Percentiles rank a stretch among this genome's conserved stretches.
These are phyloP conservation scores for Eimeria praecox DNA, from an alignment of 169 alveolate genomes.

Conservation along the genomic window DNA sequence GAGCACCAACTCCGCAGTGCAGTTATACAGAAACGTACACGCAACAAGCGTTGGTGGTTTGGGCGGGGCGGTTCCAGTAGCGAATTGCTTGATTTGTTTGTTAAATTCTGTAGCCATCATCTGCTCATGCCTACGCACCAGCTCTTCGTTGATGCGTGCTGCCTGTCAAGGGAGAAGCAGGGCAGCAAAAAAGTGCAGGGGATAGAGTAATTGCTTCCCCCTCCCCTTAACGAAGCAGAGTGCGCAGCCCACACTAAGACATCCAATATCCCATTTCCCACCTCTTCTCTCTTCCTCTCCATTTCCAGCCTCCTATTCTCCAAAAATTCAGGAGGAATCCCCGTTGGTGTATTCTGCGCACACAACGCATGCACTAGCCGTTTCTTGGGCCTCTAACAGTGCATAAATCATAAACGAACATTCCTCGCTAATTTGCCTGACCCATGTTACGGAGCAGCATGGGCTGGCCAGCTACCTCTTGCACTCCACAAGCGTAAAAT, in stretches of 20 bases:
- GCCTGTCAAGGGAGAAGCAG: constrained; percentile 46
- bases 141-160: constrained; percentile 77
- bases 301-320: constrained; percentile 81
- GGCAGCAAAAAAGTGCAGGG: not conserved
- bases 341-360: constrained; percentile 81
- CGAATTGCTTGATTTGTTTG: constrained; percentile 73
- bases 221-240: not conserved
- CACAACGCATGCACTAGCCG: not conserved
- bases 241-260: not conserved
- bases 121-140: constrained; percentile 79
- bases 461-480: not conserved
- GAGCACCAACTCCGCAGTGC: not conserved
- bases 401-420: not conserved
- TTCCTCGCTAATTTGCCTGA: not conserved
- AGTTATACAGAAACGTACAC: not conserved
- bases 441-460: not conserved
- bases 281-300: constrained; percentile 78
- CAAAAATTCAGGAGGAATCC: constrained; percentile 81
- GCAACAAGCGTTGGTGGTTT: constrained; percentile 76
- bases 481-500: not conserved
- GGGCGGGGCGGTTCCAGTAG: constrained; percentile 73
- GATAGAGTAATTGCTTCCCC: not conserved
- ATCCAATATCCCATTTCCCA: not conserved
- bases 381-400: not conserved
- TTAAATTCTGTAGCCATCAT: constrained; percentile 79